Evolutionary conservation across 2,329 filamentous ascomycete species (phyloP).

Genomic region (Fusarium euwallaceae): DNA sequence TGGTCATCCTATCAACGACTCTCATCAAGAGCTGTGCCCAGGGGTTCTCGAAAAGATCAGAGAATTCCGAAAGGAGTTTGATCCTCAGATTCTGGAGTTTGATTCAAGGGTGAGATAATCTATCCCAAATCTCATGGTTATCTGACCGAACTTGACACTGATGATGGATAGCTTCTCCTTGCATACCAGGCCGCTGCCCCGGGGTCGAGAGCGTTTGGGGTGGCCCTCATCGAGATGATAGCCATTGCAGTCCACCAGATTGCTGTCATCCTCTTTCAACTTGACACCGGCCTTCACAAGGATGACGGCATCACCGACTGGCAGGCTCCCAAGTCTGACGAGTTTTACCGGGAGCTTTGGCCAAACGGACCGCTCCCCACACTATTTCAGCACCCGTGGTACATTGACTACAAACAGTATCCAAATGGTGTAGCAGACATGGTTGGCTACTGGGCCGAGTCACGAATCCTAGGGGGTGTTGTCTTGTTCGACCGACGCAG

Average conservation of each 20-base stretch:
- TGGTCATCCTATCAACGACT: not conserved
- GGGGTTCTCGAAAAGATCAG: not conserved
- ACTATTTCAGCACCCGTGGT: constrained; percentile 43
- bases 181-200: constrained; percentile 41
- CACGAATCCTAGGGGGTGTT: constrained; percentile 1
- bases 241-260: constrained; percentile 49
- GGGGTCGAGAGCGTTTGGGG: constrained; percentile 45
- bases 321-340: too few relatives aligned
- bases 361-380: constrained; percentile 39
- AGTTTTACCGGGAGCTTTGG: constrained; percentile 2
- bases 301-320: constrained; percentile 32
- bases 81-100: not conserved
- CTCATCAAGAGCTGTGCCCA: not conserved
- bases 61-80: not conserved
- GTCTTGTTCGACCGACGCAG: constrained; percentile 9
- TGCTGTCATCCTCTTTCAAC: constrained; percentile 41
- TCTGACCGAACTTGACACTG: not conserved
- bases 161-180: constrained; percentile 38
- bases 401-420: not conserved
- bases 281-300: constrained; percentile 39
- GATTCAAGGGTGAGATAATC: not conserved
- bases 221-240: constrained; percentile 49
- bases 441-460: constrained; percentile 16
- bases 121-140: not conserved
- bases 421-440: not conserved